phyloP scores from a whole-genome alignment of 495 filamentous ascomycete species.

The Lepidopterella palustris region DNA sequence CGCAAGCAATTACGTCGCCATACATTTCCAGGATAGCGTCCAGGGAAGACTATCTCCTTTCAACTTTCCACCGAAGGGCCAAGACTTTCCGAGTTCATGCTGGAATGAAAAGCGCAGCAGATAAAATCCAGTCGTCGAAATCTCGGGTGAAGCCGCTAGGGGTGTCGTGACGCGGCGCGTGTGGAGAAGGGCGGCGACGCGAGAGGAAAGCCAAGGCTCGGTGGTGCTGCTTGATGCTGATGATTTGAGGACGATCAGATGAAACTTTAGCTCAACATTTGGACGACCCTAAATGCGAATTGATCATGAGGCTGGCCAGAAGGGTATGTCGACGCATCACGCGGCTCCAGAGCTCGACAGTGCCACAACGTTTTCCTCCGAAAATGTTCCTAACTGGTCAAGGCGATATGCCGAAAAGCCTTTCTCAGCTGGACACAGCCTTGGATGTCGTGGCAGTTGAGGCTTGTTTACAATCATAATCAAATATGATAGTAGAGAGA shows the following conservation, averaged over 20 bases:
- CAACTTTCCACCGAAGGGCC: neutral
- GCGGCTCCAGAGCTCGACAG: too few relatives aligned
- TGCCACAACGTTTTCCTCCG: too few relatives aligned
- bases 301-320: too few relatives aligned
- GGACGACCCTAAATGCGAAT: too few relatives aligned
- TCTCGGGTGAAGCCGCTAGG: neutral
- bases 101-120: neutral
- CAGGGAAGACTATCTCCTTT: neutral
- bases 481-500: too few relatives aligned
- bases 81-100: constrained; percentile 1
- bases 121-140: neutral
- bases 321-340: too few relatives aligned
- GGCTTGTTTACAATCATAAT: too few relatives aligned
- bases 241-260: neutral
- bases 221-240: neutral
- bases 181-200: neutral
- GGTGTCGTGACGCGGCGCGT: neutral
- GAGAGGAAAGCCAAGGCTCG: neutral
- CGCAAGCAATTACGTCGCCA: neutral
- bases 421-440: too few relatives aligned
- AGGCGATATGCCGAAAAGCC: too few relatives aligned
- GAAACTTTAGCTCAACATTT: neutral
- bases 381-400: too few relatives aligned
- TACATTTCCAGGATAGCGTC: neutral
- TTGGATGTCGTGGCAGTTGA: too few relatives aligned